Base-by-base conservation (phyloP, 2,329 filamentous ascomycete species). In the Pyrenophora graminea region DNA sequence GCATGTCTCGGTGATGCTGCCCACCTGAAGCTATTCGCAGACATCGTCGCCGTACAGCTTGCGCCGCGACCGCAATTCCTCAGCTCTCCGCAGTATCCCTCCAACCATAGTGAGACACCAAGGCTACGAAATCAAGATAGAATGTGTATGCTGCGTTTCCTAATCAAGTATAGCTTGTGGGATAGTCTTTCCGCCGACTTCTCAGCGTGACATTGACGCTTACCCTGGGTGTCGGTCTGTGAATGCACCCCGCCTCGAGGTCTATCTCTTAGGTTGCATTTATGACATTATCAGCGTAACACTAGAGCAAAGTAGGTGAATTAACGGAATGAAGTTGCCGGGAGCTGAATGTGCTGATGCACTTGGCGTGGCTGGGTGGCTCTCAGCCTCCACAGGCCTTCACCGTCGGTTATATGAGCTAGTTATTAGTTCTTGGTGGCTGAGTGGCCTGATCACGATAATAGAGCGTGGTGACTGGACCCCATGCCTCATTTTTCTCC, bases 11-110 rank as follows among this genome's bases (percentile, higher is more conserved):
- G 19, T 21, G 31, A 39, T 30, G 44, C 44, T 40, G 39, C 50
- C 38, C 19, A 30, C 39, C 32, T 38, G 39, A 33, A 44, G 40
- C 50, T 49, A 33, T 45, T 38, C 45, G 23, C 32, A 36, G 37
- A 40, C 37, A 43, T 48, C 27, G 34, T 39, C 23, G 19, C n/a
- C 40, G 45, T 33, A 27, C 19, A 39, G 30, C 17, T 13, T 18
- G 18, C 37, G 27, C 19, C 21, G 23, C 46, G 39, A 49, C 46
- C 46, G 39, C 46, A 18, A 21, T 44, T 43, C 17, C 25, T 44
- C 40, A 40, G 47, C 48, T 37, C 34, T 36, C 31, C 39, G 46
- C 38, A 40, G 17, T 30, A 10, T 7, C 39, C 30, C 6, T 27
- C 33, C 13, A 38, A 43, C 10, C 2, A 27, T 39, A 39, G 27